Conservation (phyloP, 208 protist genomes). For the Acanthamoeba healyi region DNA sequence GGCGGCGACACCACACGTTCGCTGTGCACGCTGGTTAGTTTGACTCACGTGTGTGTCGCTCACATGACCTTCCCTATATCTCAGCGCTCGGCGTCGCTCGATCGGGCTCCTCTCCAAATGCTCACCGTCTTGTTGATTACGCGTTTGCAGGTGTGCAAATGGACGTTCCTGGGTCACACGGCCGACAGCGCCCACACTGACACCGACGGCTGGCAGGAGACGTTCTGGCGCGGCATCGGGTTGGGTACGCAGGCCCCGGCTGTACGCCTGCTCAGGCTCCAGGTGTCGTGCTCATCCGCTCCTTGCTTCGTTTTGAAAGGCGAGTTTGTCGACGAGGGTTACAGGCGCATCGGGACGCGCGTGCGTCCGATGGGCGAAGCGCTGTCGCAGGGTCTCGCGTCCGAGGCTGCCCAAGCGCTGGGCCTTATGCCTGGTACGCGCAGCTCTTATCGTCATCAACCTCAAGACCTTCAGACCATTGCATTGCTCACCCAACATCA, state of each 20-base stretch:
- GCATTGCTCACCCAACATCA: not conserved
- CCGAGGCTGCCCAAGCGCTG: not conserved
- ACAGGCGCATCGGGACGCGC: not conserved
- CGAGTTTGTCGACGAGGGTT: conserved; percentile 22
- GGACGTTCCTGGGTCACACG: conserved; percentile 14
- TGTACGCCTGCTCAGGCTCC: too few relatives aligned
- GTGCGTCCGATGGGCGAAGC: not conserved
- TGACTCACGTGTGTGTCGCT: conserved; percentile 31
- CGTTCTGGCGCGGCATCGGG: not conserved
- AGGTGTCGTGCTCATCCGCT: too few relatives aligned
- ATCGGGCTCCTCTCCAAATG: too few relatives aligned
- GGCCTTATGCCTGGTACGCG: not conserved
- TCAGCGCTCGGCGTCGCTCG: too few relatives aligned
- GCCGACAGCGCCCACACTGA: not conserved
- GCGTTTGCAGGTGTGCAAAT: not conserved
- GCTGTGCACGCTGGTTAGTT: conserved; percentile 37
- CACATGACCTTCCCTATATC: too few relatives aligned
- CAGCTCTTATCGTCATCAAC: not conserved
- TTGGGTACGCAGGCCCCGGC: too few relatives aligned
- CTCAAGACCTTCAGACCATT: not conserved
- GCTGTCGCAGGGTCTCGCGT: not conserved
- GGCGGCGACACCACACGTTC: conserved; percentile 16
- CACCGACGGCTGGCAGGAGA: not conserved
- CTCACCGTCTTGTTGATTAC: not conserved
- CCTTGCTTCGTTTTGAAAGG: too few relatives aligned